A percentile compares a stretch with the other conserved stretches of the same genome.
These are phyloP conservation scores for Anethum foeniculum DNA, from an alignment of 140 eudicot genomes.

Conservation along the genomic window DNA sequence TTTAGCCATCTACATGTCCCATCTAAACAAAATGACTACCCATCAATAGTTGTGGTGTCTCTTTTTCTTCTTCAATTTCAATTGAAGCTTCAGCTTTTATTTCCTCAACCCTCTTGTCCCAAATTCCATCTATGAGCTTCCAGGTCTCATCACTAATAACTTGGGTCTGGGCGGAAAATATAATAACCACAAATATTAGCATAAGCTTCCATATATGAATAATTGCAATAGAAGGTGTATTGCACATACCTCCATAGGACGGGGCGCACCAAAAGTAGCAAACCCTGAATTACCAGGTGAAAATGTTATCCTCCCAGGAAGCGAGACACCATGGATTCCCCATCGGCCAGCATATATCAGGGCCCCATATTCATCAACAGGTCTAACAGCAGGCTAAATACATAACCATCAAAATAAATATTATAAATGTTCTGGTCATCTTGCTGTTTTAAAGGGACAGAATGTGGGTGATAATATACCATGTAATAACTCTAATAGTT, in stretches of 20 bases:
- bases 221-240: too few relatives aligned
- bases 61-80: constrained; percentile 57
- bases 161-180: constrained; percentile 53
- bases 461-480: constrained; percentile 7
- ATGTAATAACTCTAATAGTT: not conserved
- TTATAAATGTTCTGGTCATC: not conserved
- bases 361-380: constrained; percentile 83
- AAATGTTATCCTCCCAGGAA: constrained; percentile 96
- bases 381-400: constrained; percentile 58
- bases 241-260: constrained; percentile 81
- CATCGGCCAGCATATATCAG: constrained; percentile 82
- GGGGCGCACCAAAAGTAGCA: constrained; percentile 93
- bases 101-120: constrained; percentile 60
- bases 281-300: constrained; percentile 95
- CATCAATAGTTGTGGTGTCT: constrained; percentile 58
- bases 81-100: constrained; percentile 42
- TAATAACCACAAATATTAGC: not conserved
- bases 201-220: not conserved
- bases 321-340: constrained; percentile 88
- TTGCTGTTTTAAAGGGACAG: not conserved
- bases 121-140: constrained; percentile 74
- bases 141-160: constrained; percentile 76
- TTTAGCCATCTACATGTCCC: not conserved
- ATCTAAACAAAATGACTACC: constrained; percentile 68
- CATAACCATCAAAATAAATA: constrained; percentile 3